These are phyloP conservation scores for Fusarium nematophilum DNA, from an alignment of 2,329 filamentous ascomycete genomes.

Conservation along the genomic window DNA sequence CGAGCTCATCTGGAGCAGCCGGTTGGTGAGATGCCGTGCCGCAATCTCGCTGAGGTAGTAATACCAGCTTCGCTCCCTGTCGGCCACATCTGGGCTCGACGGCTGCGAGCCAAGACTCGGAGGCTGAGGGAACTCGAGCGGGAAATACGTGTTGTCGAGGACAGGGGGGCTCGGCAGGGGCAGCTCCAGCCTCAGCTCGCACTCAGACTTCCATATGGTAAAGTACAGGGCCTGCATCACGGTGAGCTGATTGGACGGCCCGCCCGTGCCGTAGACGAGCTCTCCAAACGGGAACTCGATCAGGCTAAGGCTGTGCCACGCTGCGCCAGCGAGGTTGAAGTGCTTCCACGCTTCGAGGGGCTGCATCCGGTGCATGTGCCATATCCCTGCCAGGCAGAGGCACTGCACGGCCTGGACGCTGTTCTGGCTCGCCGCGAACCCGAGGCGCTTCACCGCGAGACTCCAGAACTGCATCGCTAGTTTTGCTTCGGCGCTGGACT, in stretches of 20 bases:
- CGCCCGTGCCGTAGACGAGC: neutral
- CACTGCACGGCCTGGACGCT: constrained; percentile 7
- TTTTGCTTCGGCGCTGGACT: neutral
- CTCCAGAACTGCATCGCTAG: constrained; percentile 8
- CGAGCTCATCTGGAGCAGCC: neutral
- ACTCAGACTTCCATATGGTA: constrained; percentile 15
- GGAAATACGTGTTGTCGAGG: constrained; percentile 1
- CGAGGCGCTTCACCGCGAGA: constrained; percentile 3
- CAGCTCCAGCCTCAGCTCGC: constrained; percentile 6
- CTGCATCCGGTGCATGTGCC: constrained; percentile 6
- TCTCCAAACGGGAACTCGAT: neutral
- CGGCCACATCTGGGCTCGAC: neutral
- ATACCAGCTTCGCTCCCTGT: constrained; percentile 15
- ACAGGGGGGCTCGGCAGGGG: neutral
- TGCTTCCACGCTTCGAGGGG: constrained; percentile 10
- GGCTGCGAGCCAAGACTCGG: neutral
- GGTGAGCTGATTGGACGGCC: neutral
- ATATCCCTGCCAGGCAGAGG: constrained; percentile 6
- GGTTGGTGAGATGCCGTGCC: constrained; percentile 16
- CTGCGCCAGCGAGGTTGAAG: constrained; percentile 7
- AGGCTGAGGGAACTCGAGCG: neutral
- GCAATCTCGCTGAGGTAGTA: constrained; percentile 19
- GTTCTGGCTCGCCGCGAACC: neutral
- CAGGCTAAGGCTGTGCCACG: neutral
- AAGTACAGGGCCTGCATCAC: constrained; percentile 9